Base-by-base conservation (phyloP, 2,329 filamentous ascomycete genomes). In the Hypoxylon sp. region DNA sequence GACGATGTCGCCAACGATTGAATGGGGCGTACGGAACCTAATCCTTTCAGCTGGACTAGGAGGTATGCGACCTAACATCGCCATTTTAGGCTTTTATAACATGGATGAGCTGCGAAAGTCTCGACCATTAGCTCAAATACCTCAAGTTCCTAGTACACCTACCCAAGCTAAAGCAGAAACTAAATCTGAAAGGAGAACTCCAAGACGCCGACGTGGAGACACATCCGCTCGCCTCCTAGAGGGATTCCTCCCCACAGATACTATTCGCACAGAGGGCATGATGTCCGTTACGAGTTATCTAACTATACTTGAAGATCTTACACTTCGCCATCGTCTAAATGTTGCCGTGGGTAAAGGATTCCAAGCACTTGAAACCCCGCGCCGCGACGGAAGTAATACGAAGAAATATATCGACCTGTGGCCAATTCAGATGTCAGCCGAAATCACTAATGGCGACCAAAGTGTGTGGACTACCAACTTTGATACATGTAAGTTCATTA, bases 401-500 rank as follows among this genome's bases (percentile, higher is more conserved):
- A 95, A 95, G 76, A 92, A 89, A 74, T 95, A 91, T 75, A 93
- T 97, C 68, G 93, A 97, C 75, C 82, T 97, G 3, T 97, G 93
- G 93, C 93, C 93, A 0, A 96, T 97, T 58, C 94, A 97, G 72
- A 97, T 97, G 93, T 95, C 93, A 5, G 93, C 93, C 0, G 92
- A 95, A 74, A 87, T 96, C 35, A 87, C 89, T 0, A 84, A 91
- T 0, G 89, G 91, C 70, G 86, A 85, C 0, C 87, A 89, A 75
- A 89, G 85, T 69, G 85, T 96, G 5, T 79, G 95, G 60, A 97
- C 93, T 0, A 96, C 92, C 0, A 97, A 97, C 72, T 97, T 97
- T 77, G 93, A 97, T 78, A 97, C 93, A 0, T 97, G 94, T 86
- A 88, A 80, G 87, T 79, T 58, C n/a, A 29, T 21, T 13, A 13